Evolutionary conservation across 108 stramenopile species (phyloP), one percentile per base, ranked within the genome.

Genomic region (Fistulifera solaris): DNA sequence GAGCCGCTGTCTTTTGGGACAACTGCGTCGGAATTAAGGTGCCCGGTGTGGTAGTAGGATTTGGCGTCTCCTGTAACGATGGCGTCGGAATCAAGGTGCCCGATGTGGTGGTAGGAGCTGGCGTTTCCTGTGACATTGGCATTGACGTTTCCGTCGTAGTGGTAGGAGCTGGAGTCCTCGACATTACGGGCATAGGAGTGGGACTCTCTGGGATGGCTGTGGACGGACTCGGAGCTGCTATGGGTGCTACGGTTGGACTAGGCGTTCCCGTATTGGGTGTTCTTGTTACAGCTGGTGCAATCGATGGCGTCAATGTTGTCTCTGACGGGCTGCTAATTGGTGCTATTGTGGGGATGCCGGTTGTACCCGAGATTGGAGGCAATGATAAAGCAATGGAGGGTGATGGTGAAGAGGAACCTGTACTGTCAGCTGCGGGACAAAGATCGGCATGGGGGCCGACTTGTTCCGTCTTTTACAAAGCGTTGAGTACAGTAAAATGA

Each of bases 381-480:
- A 21, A n/a, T 4, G 57, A 54, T 0, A 56, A 27, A 13, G 31
- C 17, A 8, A 31, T 22, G 5, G 52, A 23, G 3, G 66, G 46
- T 21, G 45, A 12, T 24, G 27, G 44, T 39, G 59, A 48, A 3
- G 66, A 53, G 12, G 66, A 26, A 27, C 16, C 39, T n/a, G 45
- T 56, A 15, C 48, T 21, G 23, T 16, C 45, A 1, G 14, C 63
- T 13, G 25, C 51, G 3, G 63, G 54, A 28, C 54, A 44, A 18
- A 56, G n/a, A 38, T 28, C 52, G 10, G 45, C 54, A 23, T 31
- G 27, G n/a, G 63, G 27, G 1, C 46, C 31, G 39, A 47, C 48
- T 22, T 24, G 13, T 40, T 40, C 39, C 14, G 51, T 22, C 48
- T 56, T n/a, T 38, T 10, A 65, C 31, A 46, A 57, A 66, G 13